A percentile compares a stretch with the other conserved stretches of the same genome.
These are phyloP conservation scores for Fusarium cicatricum DNA, from an alignment of 2,329 filamentous ascomycete species.

Conservation along the genomic window DNA sequence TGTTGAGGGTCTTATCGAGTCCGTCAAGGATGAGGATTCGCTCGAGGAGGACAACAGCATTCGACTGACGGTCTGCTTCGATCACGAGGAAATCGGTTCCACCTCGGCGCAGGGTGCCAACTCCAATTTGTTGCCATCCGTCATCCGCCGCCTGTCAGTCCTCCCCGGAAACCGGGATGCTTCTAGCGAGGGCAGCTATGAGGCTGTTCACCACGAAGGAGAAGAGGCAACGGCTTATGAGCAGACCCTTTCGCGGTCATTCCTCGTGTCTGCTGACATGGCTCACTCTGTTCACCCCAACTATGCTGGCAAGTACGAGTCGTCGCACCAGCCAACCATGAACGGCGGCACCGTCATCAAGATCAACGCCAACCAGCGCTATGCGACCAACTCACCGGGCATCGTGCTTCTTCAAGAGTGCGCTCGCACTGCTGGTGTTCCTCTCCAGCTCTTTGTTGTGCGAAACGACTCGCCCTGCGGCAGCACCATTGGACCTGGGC, in stretches of 20 bases:
- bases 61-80: slow-evolving; percentile 92
- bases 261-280: slow-evolving; percentile 97
- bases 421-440: slow-evolving; percentile 77
- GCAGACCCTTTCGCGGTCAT: slow-evolving; percentile 88
- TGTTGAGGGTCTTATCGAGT: slow-evolving; percentile 84
- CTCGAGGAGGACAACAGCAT: slow-evolving; percentile 83
- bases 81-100: slow-evolving; percentile 97
- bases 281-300: slow-evolving; percentile 96
- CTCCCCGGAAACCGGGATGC: slow-evolving; percentile 72
- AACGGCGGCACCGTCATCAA: slow-evolving; percentile 98
- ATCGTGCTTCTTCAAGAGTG: slow-evolving; percentile 92
- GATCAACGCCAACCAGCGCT: slow-evolving; percentile 96
- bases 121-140: slow-evolving; percentile 87
- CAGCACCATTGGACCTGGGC: slow-evolving; percentile 97
- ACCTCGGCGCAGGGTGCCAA: slow-evolving; percentile 92
- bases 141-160: slow-evolving; percentile 86
- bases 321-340: slow-evolving; percentile 90
- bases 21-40: slow-evolving; percentile 68
- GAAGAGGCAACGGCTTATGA: slow-evolving; percentile 86
- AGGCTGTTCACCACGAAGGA: slow-evolving; percentile 64
- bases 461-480: slow-evolving; percentile 95
- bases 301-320: slow-evolving; percentile 90
- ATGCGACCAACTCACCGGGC: slow-evolving; percentile 95
- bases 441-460: slow-evolving; percentile 94
- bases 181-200: slow-evolving; percentile 69